Conservation (phyloP, 305 asterid genomes). For the Solanum hybrid region DNA sequence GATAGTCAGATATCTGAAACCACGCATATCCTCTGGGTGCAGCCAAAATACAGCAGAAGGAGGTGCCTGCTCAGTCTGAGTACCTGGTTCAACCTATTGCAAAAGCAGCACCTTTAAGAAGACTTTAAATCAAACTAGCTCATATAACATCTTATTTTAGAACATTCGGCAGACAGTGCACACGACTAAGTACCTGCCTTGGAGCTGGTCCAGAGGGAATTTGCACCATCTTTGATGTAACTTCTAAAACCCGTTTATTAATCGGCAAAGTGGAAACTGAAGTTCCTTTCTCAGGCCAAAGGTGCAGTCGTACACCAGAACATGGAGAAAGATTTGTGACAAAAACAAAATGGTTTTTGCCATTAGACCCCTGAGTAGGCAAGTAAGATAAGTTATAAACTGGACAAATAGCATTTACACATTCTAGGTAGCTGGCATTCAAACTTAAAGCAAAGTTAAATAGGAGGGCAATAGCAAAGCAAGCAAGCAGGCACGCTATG, state of each 20-base stretch:
- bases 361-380: conserved; percentile 57
- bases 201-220: conserved; percentile 99
- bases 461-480: neutral
- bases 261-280: conserved; percentile 35
- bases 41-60: conserved; percentile 95
- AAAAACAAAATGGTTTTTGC: conserved; percentile 66
- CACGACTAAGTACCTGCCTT: conserved; percentile 67
- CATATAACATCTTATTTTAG: conserved; percentile 1
- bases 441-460: neutral
- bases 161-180: conserved; percentile 3
- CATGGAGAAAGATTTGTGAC: conserved; percentile 97
- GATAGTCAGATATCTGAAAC: conserved; percentile 79
- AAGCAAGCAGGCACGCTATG: neutral
- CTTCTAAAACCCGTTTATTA: conserved; percentile 49
- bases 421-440: neutral
- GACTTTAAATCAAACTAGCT: neutral
- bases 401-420: neutral
- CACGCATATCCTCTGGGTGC: conserved; percentile 74
- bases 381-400: conserved; percentile 12
- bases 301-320: conserved; percentile 88
- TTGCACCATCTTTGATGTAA: conserved; percentile 83
- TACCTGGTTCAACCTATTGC: conserved; percentile 88
- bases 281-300: conserved; percentile 74
- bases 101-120: conserved; percentile 14
- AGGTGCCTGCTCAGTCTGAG: conserved; percentile 98